Conservation (phyloP, 108 stramenopile genomes). For the Cyclotella distinguenda region DNA sequence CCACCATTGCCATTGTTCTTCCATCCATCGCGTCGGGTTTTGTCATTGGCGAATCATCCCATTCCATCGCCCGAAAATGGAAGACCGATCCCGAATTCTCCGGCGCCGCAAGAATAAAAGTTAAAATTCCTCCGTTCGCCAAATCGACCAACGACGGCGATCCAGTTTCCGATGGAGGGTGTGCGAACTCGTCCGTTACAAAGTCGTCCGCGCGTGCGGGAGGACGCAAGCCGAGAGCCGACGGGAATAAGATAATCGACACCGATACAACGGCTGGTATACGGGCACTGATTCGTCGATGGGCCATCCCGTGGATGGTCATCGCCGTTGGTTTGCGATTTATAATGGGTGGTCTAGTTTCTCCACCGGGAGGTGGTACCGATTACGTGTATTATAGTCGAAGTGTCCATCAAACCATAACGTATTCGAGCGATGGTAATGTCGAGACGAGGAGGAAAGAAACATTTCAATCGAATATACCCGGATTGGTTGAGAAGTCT, state of each 20-base stretch:
- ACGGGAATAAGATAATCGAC: neutral
- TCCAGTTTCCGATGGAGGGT: neutral
- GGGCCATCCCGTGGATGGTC: constrained; percentile 12
- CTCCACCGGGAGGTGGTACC: constrained; percentile 4
- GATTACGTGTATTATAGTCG: constrained; percentile 44
- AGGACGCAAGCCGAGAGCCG: constrained; percentile 22
- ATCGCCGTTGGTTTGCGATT: constrained; percentile 9
- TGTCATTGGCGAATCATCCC: no score
- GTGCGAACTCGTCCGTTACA: neutral
- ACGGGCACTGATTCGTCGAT: constrained; percentile 14
- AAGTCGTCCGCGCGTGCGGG: constrained; percentile 26
- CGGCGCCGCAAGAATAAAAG: no score
- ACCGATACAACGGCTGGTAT: neutral
- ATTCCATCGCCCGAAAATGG: no score
- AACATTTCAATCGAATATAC: constrained; percentile 47
- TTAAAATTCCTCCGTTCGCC: no score
- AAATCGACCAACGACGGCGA: neutral
- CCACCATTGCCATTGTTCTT: neutral
- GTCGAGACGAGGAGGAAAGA: constrained; percentile 45
- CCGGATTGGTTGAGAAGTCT: constrained; percentile 29
- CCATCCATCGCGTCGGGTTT: neutral
- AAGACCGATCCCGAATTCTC: no score
- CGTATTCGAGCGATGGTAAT: constrained; percentile 44
- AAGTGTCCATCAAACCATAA: constrained; percentile 47
- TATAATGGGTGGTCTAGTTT: constrained; percentile 34